Evolutionary conservation across 2,329 filamentous ascomycete species (phyloP), one percentile per base, ranked within the genome.

Genomic region (Lasiodiplodia theobromae): DNA sequence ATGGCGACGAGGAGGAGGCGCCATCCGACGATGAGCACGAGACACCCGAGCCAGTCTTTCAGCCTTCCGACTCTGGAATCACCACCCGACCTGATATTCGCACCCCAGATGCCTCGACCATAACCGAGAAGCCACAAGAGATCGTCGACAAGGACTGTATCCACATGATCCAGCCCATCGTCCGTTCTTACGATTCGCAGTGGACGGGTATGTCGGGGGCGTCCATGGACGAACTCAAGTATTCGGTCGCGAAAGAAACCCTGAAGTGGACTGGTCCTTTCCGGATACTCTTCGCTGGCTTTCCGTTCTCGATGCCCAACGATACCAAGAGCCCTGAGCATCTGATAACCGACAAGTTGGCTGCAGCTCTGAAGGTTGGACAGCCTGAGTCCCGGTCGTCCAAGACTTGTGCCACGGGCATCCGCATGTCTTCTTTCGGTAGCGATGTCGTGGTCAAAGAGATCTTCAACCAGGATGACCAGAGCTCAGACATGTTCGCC

Each of bases 401-500:
- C 23, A 64, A 38, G 31, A 52, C 60, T 23, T 52, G 21, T n/a
- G 52, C 60, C 6, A 51, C 60, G 63, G 75, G 78, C 72, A 76
- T 79, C 23, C 74, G 73, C 65, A 74, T 77, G 31, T 62, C 70
- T 44, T 57, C 60, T 44, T 66, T 66, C 11, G 65, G 65, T n/a
- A 51, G 66, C 47, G 37, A 62, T 14, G 56, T 64, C n/a, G 16
- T 64, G 44, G 8, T 64, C 47, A 64, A 64, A 31, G 60, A 64
- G 60, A 64, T 64, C 31, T 63, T 63, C 58, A 63, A 34, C 40
- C 34, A 64, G n/a, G 60, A 64, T 38, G 60, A 40, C 47, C 44
- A 52, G 18, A 23, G n/a, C 21, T 52, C 60, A 25, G 47, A 64
- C 60, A 64, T 53, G 60, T 51, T 52, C 60, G 51, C 60, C 31